A percentile compares a stretch with the other conserved stretches of the same genome.
These are phyloP conservation scores for Vitis labrusca DNA, from an alignment of 164 flowering plant species.

Conservation along the genomic window DNA sequence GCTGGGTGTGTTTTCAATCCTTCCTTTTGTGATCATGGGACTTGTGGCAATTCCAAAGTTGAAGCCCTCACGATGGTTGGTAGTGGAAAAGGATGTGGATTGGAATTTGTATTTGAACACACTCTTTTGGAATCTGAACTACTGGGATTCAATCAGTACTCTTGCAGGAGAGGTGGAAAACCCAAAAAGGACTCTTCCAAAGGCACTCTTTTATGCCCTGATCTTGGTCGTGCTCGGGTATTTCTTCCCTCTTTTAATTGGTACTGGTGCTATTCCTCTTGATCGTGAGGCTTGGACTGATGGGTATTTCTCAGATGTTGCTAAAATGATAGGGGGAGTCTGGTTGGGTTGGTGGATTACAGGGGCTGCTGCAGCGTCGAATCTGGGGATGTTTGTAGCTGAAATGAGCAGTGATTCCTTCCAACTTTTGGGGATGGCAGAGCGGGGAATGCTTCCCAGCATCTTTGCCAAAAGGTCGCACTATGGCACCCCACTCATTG, in stretches of 20 bases:
- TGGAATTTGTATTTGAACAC: conserved; percentile 58
- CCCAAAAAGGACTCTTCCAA: conserved; percentile 52
- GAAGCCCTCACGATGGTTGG: conserved; percentile 50
- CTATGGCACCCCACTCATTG: conserved; percentile 50
- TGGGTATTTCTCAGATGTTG: conserved; percentile 54
- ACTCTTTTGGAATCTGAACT: conserved; percentile 64
- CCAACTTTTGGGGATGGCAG: conserved; percentile 67
- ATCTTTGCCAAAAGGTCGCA: conserved; percentile 48
- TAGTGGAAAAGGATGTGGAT: conserved; percentile 35
- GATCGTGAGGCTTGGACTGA: conserved; percentile 47
- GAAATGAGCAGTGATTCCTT: conserved; percentile 69
- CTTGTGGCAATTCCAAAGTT: conserved; percentile 44
- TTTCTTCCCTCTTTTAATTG: conserved; percentile 48
- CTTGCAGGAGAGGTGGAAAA: conserved; percentile 57
- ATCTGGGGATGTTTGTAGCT: conserved; percentile 62
- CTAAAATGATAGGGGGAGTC: conserved; percentile 49
- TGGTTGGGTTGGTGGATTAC: conserved; percentile 59
- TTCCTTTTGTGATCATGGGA: conserved; percentile 60
- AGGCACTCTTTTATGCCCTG: conserved; percentile 47
- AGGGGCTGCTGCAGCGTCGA: conserved; percentile 54
- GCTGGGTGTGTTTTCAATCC: conserved; percentile 44
- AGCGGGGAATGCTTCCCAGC: conserved; percentile 58
- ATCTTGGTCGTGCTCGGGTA: conserved; percentile 47
- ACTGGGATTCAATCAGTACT: conserved; percentile 66
- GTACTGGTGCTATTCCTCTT: conserved; percentile 47